These are phyloP conservation scores for Aspergillus felis DNA, from an alignment of 2,329 filamentous ascomycete species.

Conservation along the genomic window DNA sequence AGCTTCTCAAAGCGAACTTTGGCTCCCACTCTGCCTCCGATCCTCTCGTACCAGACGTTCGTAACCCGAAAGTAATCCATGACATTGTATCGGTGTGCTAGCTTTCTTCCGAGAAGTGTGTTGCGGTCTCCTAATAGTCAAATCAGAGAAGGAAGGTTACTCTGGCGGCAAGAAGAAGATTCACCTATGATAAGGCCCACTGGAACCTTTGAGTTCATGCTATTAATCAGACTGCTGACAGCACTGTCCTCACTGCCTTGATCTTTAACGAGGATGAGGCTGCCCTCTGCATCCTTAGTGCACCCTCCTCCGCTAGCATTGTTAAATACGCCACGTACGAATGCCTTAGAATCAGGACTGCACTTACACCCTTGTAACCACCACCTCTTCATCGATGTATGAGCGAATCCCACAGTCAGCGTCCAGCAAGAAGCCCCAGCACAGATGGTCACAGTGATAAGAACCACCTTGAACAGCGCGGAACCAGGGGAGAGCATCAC, in stretches of 20 bases:
- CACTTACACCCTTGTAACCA: conserved; percentile 61
- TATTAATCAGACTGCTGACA: conserved; percentile 44
- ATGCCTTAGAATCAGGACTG: background rate
- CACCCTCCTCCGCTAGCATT: conserved; percentile 52
- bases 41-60: conserved; percentile 63
- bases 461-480: conserved; percentile 57
- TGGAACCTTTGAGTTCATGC: conserved; percentile 45
- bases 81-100: conserved; percentile 60
- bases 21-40: conserved; percentile 40
- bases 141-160: conserved; percentile 1
- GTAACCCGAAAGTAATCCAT: conserved; percentile 67
- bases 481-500: conserved; percentile 62
- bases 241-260: conserved; percentile 38
- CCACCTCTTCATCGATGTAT: conserved; percentile 56
- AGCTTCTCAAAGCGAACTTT: conserved; percentile 66
- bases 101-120: conserved; percentile 43
- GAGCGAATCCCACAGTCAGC: conserved; percentile 52
- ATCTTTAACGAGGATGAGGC: conserved; percentile 46
- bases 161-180: conserved; percentile 4
- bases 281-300: conserved; percentile 43
- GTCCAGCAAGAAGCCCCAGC: conserved; percentile 58
- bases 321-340: conserved; percentile 13
- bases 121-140: conserved; percentile 50
- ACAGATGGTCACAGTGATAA: conserved; percentile 50
- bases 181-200: conserved; percentile 56